These are phyloP conservation scores for Cocos nucifera DNA, from an alignment of 176 grass and related monocot species.

Conservation along the genomic window DNA sequence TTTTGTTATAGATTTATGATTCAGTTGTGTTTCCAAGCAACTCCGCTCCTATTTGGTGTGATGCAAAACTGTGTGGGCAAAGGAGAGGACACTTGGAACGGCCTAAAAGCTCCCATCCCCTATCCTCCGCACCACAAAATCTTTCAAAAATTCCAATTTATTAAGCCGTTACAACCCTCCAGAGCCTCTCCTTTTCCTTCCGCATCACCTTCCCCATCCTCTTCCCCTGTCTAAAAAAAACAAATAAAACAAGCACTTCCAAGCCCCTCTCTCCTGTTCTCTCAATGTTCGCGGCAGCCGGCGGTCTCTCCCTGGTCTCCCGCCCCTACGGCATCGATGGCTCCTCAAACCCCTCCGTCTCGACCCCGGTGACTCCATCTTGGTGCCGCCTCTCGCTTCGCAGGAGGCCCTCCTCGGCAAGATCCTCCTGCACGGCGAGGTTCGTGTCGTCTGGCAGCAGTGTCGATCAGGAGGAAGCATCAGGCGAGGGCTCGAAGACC, in stretches of 20 bases:
- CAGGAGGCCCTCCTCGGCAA: constrained; percentile 7
- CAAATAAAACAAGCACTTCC: not conserved
- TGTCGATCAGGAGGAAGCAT: constrained; percentile 20
- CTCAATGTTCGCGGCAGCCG: not conserved
- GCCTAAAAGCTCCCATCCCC: too few species aligned
- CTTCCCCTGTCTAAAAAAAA: not conserved
- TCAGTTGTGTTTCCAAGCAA: too few species aligned
- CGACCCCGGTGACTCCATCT: not conserved
- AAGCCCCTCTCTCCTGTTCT: not conserved
- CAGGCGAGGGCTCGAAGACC: not conserved
- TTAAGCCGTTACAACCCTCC: not conserved
- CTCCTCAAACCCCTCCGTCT: not conserved
- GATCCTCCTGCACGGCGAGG: constrained; percentile 10
- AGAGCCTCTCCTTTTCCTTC: constrained; percentile 28
- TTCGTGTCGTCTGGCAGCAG: constrained; percentile 14
- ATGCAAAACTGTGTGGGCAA: too few species aligned
- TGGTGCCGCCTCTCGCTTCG: not conserved
- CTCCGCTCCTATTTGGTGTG: too few species aligned
- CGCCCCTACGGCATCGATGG: not conserved
- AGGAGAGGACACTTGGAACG: too few species aligned
- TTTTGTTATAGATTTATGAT: too few species aligned
- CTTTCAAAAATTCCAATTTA: too few species aligned
- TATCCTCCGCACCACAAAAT: too few species aligned
- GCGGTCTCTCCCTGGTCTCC: constrained; percentile 12
- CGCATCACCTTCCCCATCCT: not conserved